These are phyloP conservation scores for Pestalotiopsis sp. DNA, from an alignment of 2,329 filamentous ascomycete species.

Conservation along the genomic window DNA sequence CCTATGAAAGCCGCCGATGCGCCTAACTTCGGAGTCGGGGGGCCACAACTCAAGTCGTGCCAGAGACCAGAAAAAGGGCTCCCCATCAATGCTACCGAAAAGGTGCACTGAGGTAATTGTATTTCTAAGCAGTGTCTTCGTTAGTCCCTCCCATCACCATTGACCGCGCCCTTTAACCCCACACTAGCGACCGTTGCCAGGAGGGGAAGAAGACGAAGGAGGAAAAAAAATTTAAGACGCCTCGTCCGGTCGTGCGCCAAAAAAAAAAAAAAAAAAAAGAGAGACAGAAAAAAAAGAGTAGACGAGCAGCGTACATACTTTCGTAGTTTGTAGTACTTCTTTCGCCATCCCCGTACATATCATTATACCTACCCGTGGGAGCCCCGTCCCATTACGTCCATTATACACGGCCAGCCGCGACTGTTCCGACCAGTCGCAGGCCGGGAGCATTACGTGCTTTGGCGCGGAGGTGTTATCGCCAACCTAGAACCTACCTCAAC, in stretches of 20 bases:
- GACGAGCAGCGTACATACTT: neutral
- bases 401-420: neutral
- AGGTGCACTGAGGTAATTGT: conserved; percentile 19
- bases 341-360: neutral
- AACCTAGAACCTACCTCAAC: conserved; percentile 4
- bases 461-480: conserved; percentile 5
- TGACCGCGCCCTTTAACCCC: conserved; percentile 14
- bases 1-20: conserved; percentile 10
- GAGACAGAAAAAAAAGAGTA: neutral
- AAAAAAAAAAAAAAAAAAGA: neutral
- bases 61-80: neutral
- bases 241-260: neutral
- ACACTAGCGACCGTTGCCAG: conserved; percentile 14
- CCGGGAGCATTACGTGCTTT: conserved; percentile 8
- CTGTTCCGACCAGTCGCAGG: conserved; percentile 2
- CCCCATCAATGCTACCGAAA: neutral
- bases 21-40: conserved; percentile 8
- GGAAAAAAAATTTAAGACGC: neutral
- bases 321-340: neutral
- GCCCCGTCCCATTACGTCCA: neutral
- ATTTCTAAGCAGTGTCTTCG: conserved; percentile 33
- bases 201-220: conserved; percentile 7
- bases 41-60: neutral
- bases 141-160: conserved; percentile 20
- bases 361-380: neutral